Evolutionary conservation across 2,329 filamentous ascomycete species (phyloP).

Genomic region (Phialemoniopsis sp.): DNA sequence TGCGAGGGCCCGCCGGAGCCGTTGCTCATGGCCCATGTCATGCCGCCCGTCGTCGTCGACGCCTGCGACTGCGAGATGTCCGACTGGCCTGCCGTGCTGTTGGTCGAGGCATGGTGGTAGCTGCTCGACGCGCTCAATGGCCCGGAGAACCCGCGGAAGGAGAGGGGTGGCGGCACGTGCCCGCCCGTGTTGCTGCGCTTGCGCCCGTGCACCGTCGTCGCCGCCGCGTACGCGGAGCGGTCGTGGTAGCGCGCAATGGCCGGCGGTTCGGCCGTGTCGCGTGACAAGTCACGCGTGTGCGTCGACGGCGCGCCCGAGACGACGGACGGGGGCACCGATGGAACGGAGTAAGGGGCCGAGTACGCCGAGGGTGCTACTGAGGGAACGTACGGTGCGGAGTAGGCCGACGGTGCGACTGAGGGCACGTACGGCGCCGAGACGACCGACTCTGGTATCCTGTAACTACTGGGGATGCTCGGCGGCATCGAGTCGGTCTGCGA

Average conservation of each 20-base stretch:
- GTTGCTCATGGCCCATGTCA: conserved; percentile 25
- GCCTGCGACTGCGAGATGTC: conserved; percentile 56
- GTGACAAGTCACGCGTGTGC: conserved; percentile 44
- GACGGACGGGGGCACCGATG: too few species aligned
- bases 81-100: conserved; percentile 55
- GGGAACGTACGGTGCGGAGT: conserved; percentile 15
- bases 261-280: conserved; percentile 67
- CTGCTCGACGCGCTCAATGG: conserved; percentile 28
- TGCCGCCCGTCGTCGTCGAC: conserved; percentile 27
- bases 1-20: conserved; percentile 32
- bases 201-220: conserved; percentile 60
- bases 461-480: conserved; percentile 46
- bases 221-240: conserved; percentile 24
- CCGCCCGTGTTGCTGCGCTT: conserved; percentile 89
- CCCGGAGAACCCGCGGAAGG: conserved; percentile 75
- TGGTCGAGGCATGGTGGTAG: conserved; percentile 40
- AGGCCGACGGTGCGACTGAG: not conserved
- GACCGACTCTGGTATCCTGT: conserved; percentile 33
- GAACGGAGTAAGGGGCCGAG: conserved; percentile 13
- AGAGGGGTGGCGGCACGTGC: conserved; percentile 62
- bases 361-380: not conserved
- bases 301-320: conserved; percentile 21
- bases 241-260: conserved; percentile 67
- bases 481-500: conserved; percentile 36
- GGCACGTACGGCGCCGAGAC: conserved; percentile 19